A percentile compares a stretch with the other conserved stretches of the same genome.
Conservation (phyloP, 2,329 filamentous ascomycete genomes). For the Bipolaris sorokiniana region DNA sequence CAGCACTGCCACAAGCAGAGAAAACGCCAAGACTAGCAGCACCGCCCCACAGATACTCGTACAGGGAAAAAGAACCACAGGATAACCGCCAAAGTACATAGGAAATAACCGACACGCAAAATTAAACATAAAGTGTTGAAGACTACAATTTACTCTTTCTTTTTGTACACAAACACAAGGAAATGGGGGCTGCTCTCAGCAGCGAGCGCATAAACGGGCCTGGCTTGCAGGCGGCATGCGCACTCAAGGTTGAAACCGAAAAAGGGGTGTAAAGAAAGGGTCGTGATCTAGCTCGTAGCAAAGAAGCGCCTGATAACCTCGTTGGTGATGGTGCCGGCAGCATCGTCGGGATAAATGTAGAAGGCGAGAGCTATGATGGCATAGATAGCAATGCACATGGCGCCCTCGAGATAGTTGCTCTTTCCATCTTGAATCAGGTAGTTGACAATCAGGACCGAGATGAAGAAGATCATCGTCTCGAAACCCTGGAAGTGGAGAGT, state of each 20-base stretch:
- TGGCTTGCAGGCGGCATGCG: not conserved
- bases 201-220: slow-evolving; percentile 3
- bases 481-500: slow-evolving; percentile 85
- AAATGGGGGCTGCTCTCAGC: slow-evolving; percentile 9
- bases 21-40: slow-evolving; percentile 15
- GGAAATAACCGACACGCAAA: not conserved
- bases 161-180: slow-evolving; percentile 17
- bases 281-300: slow-evolving; percentile 10
- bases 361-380: slow-evolving; percentile 66
- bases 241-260: not conserved
- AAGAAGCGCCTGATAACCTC: slow-evolving; percentile 41
- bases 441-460: slow-evolving; percentile 84
- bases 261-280: not conserved
- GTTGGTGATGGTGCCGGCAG: slow-evolving; percentile 39
- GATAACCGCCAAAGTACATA: slow-evolving; percentile 1
- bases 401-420: slow-evolving; percentile 86
- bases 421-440: slow-evolving; percentile 85
- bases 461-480: slow-evolving; percentile 85
- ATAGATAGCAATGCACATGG: slow-evolving; percentile 62
- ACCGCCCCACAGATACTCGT: slow-evolving; percentile 15
- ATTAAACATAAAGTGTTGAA: not conserved
- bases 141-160: not conserved
- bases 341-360: slow-evolving; percentile 65
- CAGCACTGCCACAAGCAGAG: slow-evolving; percentile 17
- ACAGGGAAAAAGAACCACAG: slow-evolving; percentile 9